Evolutionary conservation across 2,329 filamentous ascomycete genomes (phyloP).

Genomic region (Nothophoma quercina): DNA sequence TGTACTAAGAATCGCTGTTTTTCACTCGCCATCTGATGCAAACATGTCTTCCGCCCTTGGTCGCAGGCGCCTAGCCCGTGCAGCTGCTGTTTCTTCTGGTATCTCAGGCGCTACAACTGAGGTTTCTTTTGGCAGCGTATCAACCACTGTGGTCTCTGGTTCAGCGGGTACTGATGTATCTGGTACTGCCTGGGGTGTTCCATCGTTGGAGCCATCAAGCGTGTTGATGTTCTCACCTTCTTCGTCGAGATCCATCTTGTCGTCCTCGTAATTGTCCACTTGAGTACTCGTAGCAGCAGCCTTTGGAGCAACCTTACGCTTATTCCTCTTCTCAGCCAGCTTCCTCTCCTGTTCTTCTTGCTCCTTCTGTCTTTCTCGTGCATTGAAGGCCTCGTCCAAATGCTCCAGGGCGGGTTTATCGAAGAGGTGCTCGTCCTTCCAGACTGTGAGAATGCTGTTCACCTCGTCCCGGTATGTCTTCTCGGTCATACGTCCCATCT

Average conservation of each 20-base stretch:
- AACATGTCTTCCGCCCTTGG: constrained; percentile 53
- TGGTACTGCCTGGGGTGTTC: constrained; percentile 2
- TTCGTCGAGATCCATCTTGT: constrained; percentile 30
- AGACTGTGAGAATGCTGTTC: constrained; percentile 43
- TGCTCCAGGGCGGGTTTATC: constrained; percentile 35
- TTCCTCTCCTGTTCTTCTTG: constrained; percentile 71
- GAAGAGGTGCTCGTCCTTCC: constrained; percentile 45
- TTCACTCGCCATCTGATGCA: constrained; percentile 41
- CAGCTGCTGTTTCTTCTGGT: constrained; percentile 45
- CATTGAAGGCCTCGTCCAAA: constrained; percentile 42
- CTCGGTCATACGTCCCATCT: constrained; percentile 81
- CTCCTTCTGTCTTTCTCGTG: constrained; percentile 50
- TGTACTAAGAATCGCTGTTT: constrained; percentile 8
- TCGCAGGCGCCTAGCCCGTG: constrained; percentile 43
- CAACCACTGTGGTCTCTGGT: not conserved
- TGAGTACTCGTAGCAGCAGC: constrained; percentile 5
- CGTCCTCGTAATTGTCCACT: constrained; percentile 24
- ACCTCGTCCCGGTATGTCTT: constrained; percentile 57
- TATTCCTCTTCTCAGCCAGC: constrained; percentile 59
- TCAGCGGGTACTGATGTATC: not conserved
- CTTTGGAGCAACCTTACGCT: constrained; percentile 27
- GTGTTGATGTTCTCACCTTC: constrained; percentile 7
- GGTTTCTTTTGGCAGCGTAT: not conserved
- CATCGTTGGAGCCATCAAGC: constrained; percentile 18
- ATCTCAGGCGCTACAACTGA: constrained; percentile 19